Evolutionary conservation across 805 yeast species (phyloP).

Genomic region (Yarrowia sp.): DNA sequence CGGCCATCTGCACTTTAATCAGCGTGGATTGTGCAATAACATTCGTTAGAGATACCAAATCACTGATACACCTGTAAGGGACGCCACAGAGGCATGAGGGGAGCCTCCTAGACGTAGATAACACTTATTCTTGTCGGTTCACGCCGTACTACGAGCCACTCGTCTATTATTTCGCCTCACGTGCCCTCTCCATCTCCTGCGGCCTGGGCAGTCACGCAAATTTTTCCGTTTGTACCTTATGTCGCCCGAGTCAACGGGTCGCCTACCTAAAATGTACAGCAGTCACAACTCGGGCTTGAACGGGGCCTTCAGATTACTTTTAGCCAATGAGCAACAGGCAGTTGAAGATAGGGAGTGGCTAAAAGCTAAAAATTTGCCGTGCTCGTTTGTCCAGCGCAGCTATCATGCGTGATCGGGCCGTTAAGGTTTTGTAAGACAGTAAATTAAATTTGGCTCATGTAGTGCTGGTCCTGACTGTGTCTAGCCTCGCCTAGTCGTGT

Average conservation of each 20-base stretch:
- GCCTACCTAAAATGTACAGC: conserved; percentile 7
- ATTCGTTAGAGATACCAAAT: conserved; percentile 14
- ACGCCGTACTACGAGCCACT: not conserved
- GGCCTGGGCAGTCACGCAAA: not conserved
- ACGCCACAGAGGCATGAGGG: conserved; percentile 6
- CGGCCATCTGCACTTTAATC: conserved; percentile 14
- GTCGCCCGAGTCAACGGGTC: conserved; percentile 20
- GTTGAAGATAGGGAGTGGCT: conserved; percentile 7
- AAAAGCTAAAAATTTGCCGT: not conserved
- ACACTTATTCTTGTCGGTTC: not conserved
- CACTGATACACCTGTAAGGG: conserved; percentile 13
- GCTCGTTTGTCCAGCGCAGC: not conserved
- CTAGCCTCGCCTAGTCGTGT: not conserved
- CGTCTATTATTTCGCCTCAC: not conserved
- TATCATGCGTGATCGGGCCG: not conserved
- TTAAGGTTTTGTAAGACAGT: not conserved
- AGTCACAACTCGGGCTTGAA: conserved; percentile 9
- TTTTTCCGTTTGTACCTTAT: not conserved
- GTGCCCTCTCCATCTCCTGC: not conserved
- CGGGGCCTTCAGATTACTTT: not conserved
- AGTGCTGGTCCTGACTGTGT: conserved; percentile 2
- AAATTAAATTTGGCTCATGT: conserved; percentile 1
- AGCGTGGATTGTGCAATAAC: not conserved
- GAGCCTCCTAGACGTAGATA: conserved; percentile 5
- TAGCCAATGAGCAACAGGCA: not conserved